These are phyloP conservation scores for Debaryomyces coudertii DNA, from an alignment of 1,139 yeast genomes.

Conservation along the genomic window DNA sequence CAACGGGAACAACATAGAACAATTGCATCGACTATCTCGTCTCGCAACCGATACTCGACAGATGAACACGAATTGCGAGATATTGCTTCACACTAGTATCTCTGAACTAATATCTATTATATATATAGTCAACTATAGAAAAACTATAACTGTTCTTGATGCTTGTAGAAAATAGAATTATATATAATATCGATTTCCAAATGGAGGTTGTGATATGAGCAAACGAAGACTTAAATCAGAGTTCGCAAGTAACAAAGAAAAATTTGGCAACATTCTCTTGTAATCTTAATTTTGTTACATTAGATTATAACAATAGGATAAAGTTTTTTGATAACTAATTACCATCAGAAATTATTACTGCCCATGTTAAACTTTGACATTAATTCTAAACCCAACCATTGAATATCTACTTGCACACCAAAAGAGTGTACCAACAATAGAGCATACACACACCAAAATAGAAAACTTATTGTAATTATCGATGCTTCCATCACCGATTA, in stretches of 20 bases:
- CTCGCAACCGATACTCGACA: background rate
- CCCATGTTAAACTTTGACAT: slow-evolving; percentile 30
- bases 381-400: slow-evolving; percentile 36
- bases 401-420: slow-evolving; percentile 39
- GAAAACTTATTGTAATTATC: slow-evolving; percentile 39
- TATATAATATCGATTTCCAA: no score
- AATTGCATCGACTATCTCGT: slow-evolving; percentile 1
- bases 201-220: no score
- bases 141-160: no score
- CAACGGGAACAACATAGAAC: background rate
- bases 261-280: no score
- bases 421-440: slow-evolving; percentile 30
- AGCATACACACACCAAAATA: slow-evolving; percentile 37
- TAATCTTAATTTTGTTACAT: no score
- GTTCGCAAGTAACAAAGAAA: no score
- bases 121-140: background rate
- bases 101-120: background rate
- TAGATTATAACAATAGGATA: no score
- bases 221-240: no score
- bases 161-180: no score
- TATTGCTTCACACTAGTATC: background rate
- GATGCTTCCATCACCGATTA: slow-evolving; percentile 37
- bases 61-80: slow-evolving; percentile 2
- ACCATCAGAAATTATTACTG: background rate
- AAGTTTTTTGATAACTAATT: background rate